A percentile compares a stretch with the other conserved stretches of the same genome.
Conservation (phyloP, 1,139 yeast genomes). For the Maudiozyma humilis region DNA sequence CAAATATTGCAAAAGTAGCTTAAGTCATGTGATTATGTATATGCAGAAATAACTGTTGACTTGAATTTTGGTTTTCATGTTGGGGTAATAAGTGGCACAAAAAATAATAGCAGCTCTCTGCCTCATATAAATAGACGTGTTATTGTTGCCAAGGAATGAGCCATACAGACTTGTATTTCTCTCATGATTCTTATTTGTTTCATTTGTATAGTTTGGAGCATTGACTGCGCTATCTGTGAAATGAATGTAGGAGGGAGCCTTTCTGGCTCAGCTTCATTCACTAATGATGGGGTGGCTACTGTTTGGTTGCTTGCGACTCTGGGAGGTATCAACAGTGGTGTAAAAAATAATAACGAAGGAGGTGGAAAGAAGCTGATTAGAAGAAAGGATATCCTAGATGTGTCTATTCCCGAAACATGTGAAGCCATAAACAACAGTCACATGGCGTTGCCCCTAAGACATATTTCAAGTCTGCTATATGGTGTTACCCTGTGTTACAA, state of each 20-base stretch:
- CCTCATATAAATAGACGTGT: no score
- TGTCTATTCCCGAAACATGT: conserved; percentile 29
- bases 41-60: background rate
- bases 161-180: no score
- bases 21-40: background rate
- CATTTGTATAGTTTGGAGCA: background rate
- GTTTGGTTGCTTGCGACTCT: conserved; percentile 14
- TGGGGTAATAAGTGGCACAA: no score
- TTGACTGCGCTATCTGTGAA: background rate
- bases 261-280: background rate
- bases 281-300: conserved; percentile 10
- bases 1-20: background rate
- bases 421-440: conserved; percentile 17
- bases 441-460: conserved; percentile 20
- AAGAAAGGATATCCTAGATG: conserved; percentile 26
- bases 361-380: conserved; percentile 9
- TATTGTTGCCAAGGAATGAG: no score
- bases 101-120: no score
- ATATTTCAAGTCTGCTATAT: conserved; percentile 26
- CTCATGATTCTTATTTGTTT: no score
- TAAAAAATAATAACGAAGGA: background rate
- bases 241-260: no score
- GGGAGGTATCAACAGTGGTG: conserved; percentile 1
- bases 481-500: conserved; percentile 30
- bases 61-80: no score